Evolutionary conservation across 192 early-diverging fungal species (phyloP).

Genomic region (Chytriomyces confervae): DNA sequence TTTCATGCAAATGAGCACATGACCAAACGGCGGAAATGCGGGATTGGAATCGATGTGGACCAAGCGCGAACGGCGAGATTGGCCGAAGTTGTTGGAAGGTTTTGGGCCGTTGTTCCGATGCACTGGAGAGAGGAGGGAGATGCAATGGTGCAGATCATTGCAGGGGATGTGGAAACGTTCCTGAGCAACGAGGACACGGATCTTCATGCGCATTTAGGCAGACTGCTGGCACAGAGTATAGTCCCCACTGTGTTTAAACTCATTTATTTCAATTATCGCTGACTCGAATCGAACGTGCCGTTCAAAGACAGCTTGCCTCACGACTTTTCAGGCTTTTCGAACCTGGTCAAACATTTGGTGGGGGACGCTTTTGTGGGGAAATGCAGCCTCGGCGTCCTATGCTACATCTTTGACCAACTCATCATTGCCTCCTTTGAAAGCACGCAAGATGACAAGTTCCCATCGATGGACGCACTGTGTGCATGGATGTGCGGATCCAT

Average conservation of each 20-base stretch:
- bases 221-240: slow-evolving; percentile 14
- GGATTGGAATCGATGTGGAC: slow-evolving; percentile 16
- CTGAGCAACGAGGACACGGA: slow-evolving; percentile 27
- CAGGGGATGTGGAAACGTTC: slow-evolving; percentile 23
- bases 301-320: background rate
- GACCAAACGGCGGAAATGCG: background rate
- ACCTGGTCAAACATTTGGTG: slow-evolving; percentile 4
- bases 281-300: too few species aligned
- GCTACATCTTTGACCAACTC: slow-evolving; percentile 34
- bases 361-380: slow-evolving; percentile 32
- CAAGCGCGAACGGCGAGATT: slow-evolving; percentile 24
- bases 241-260: background rate
- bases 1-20: slow-evolving; percentile 27
- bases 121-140: slow-evolving; percentile 31
- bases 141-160: slow-evolving; percentile 21
- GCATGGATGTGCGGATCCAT: slow-evolving; percentile 35
- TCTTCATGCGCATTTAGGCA: slow-evolving; percentile 11
- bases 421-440: slow-evolving; percentile 31
- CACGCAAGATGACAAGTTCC: slow-evolving; percentile 30
- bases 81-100: slow-evolving; percentile 24
- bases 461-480: slow-evolving; percentile 31
- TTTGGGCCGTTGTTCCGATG: slow-evolving; percentile 28
- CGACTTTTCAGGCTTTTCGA: slow-evolving; percentile 28
- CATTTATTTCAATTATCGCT: background rate
- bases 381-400: slow-evolving; percentile 22